phyloP scores from a whole-genome alignment of 352 stramenopile species.

The Aphanomyces astaci region DNA sequence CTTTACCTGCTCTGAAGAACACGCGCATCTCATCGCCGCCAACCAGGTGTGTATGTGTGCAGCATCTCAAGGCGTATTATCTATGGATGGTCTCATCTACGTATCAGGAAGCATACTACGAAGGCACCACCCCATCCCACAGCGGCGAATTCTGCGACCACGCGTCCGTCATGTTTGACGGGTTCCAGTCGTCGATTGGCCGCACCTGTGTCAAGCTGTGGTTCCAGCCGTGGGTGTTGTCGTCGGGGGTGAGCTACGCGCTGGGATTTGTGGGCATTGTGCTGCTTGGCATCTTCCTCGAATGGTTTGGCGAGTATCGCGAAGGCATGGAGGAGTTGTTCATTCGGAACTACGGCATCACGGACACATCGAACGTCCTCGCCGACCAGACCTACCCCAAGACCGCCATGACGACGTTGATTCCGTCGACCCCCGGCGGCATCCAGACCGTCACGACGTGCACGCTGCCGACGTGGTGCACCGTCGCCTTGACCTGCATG shows the following conservation, averaged over 20 bases:
- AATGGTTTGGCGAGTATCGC: conserved; percentile 51
- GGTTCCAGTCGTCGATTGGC: conserved; percentile 66
- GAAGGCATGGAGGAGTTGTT: conserved; percentile 37
- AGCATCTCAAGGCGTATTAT: too few species aligned
- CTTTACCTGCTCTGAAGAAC: conserved; percentile 58
- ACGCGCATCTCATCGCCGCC: conserved; percentile 43
- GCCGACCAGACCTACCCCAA: conserved; percentile 24
- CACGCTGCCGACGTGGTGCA: conserved; percentile 59
- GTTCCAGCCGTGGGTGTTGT: conserved; percentile 73
- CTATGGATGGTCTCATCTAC: neutral
- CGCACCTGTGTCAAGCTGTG: conserved; percentile 60
- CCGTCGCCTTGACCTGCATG: conserved; percentile 43
- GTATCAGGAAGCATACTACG: conserved; percentile 28
- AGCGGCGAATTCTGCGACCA: conserved; percentile 50
- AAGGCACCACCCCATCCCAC: conserved; percentile 27
- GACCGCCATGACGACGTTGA: conserved; percentile 19
- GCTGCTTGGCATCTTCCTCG: conserved; percentile 54
- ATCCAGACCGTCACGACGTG: conserved; percentile 24
- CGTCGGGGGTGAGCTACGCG: conserved; percentile 56
- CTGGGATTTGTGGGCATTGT: conserved; percentile 69
- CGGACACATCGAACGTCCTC: neutral
- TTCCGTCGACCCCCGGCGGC: neutral
- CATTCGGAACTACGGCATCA: conserved; percentile 39
- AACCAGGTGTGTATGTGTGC: conserved; percentile 36
- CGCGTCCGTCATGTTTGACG: conserved; percentile 79